Evolutionary conservation across 2,329 filamentous ascomycete species (phyloP), one percentile per base, ranked within the genome.

Genomic region (Neurospora crassa): DNA sequence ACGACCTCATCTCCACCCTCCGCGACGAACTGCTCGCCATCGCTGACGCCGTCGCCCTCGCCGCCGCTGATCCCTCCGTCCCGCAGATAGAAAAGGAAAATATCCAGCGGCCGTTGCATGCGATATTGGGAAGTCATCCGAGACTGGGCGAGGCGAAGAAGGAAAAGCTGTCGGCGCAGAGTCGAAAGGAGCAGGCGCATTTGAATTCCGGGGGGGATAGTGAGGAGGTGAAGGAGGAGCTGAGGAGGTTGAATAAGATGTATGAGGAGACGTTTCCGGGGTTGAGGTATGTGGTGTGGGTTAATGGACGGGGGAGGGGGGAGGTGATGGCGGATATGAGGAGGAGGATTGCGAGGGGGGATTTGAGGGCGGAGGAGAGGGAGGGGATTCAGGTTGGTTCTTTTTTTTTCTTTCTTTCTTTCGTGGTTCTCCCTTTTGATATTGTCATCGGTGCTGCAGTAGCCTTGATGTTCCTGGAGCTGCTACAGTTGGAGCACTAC

Each of bases 281-380:
- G 0, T 79, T 97, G 78, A 86, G 91, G 81, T 97, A 96, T 83
- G 93, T 97, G 78, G 92, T 95, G 20, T 97, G 97, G 79, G 95
- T 97, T 71, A 94, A 97, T 79, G 93, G 93, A 0, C 87, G 94
- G 67, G 86, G 88, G 53, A 85, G 93, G 71, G 85, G 87, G 1
- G 87, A 88, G 73, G 91, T 97, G 70, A 93, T 97, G 90, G 84
- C 88, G 73, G 90, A 97, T 77, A 97, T 97, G 92, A 86, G 86
- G 73, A 79, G 81, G 69, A 86, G 94, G 69, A 97, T 97, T 77
- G 87, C 85, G 18, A 83, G 90, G 69, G 89, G 86, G 1, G 87
- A 95, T 79, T 83, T 90, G 69, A 81, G 84, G 34, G 83, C 83
- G 18, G 94, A 97, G 82, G 88, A 93, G 73, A 79, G 83, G 71